Base-by-base conservation (phyloP, 2,329 filamentous ascomycete genomes). In the Aureobasidium sp. region DNA sequence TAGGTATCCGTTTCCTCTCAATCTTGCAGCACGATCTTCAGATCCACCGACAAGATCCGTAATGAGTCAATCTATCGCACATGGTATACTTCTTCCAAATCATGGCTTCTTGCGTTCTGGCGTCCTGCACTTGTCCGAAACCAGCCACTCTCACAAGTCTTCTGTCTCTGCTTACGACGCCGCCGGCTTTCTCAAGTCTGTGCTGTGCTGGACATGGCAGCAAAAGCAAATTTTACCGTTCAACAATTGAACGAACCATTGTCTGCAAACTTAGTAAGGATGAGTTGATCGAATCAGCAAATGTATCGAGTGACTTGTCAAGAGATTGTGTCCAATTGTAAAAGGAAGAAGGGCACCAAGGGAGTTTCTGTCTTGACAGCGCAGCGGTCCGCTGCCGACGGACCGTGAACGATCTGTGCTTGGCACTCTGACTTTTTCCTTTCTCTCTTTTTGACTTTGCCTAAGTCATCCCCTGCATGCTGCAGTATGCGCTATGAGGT, bases 391-490 rank as follows among this genome's bases (percentile, higher is more conserved):
- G 44, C n/a, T 38, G 22, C 21, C 22, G 22, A 29, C 17, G 44
- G 44, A 25, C 32, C 44, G 44, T 27, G 11, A 35, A 24, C n/a
- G 19, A n/a, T n/a, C n/a, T n/a, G n/a, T n/a, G n/a, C n/a, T n/a
- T n/a, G n/a, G n/a, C n/a, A n/a, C n/a, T 25, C 27, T 19, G 40
- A 6, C 42, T 5, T 11, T 24, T 47, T 25, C n/a, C 32, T 19
- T 27, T 38, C 37, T 6, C 12, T 4, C 11, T 16, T 41, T 41
- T 32, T 51, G 19, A 22, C 14, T 39, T 49, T 22, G 6, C 34
- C 24, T 27, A 49, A 38, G 45, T 49, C 48, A 25, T 51, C 48
- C 48, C 48, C 48, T 51, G 48, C 48, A 51, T 51, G 37, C 2
- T 51, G 37, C 48, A 40, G 48, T 12, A 41, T n/a, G 29, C 48